These are phyloP conservation scores for Tephrocybe sp. DNA, from an alignment of 768 basidiomycete genomes.

Conservation along the genomic window DNA sequence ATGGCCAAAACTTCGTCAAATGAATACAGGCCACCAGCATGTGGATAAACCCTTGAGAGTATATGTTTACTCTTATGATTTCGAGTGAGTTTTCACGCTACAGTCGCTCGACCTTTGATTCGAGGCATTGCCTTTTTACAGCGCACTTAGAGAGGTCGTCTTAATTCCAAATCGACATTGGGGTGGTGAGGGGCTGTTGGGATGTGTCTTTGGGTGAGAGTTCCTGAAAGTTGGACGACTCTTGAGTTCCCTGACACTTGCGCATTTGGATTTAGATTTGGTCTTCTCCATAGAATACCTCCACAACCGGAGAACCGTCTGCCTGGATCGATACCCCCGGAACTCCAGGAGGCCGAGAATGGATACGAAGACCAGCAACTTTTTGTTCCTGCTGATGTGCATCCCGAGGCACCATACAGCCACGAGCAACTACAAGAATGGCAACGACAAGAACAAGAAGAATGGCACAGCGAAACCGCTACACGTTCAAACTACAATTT, in stretches of 20 bases:
- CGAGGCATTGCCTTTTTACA: constrained; percentile 27
- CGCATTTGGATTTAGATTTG: constrained; percentile 53
- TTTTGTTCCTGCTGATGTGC: constrained; percentile 70
- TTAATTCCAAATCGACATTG: constrained; percentile 95
- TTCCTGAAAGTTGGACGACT: neutral
- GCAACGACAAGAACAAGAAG: constrained; percentile 29
- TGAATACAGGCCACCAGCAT: constrained; percentile 49
- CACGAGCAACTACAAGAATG: constrained; percentile 26
- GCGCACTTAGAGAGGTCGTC: constrained; percentile 89
- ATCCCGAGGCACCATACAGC: constrained; percentile 23
- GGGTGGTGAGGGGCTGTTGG: constrained; percentile 95
- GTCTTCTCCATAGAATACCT: constrained; percentile 91
- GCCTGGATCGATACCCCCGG: constrained; percentile 55
- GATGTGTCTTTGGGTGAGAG: constrained; percentile 90
- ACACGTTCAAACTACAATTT: constrained; percentile 14
- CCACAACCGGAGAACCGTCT: constrained; percentile 60
- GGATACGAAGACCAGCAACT: constrained; percentile 63
- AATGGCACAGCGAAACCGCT: constrained; percentile 25
- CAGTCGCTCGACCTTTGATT: constrained; percentile 7
- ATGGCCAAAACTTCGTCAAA: neutral
- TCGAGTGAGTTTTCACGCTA: constrained; percentile 64
- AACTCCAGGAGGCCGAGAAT: constrained; percentile 43
- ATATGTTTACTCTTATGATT: constrained; percentile 96
- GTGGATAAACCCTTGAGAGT: constrained; percentile 91
- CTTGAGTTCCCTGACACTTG: constrained; percentile 7